Percentiles rank a stretch among this genome's conserved stretches.
Conservation (phyloP, 441 rosid genomes). For the Populus hybrid region DNA sequence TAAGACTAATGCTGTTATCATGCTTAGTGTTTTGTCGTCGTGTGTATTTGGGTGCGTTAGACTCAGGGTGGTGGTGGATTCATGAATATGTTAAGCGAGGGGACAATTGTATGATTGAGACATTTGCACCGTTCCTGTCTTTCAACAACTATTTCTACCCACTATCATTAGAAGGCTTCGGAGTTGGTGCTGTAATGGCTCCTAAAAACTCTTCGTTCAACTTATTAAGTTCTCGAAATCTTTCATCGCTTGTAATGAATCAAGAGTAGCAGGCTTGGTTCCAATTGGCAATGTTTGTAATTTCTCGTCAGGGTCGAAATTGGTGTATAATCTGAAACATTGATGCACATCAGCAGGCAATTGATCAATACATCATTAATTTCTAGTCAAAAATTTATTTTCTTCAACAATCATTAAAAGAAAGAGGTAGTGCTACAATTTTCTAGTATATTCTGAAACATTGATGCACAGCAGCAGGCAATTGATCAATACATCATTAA, state of each 20-base stretch:
- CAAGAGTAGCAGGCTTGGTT: neutral
- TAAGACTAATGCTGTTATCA: constrained; percentile 62
- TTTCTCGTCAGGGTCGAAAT: neutral
- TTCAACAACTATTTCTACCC: neutral
- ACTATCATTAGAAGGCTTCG: neutral
- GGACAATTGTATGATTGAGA: neutral
- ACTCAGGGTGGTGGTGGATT: constrained; percentile 76
- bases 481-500: neutral
- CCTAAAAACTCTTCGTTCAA: neutral
- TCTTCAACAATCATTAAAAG: no score
- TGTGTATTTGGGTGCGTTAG: constrained; percentile 70
- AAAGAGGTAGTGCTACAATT: no score
- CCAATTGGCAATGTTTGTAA: neutral
- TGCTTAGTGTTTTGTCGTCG: constrained; percentile 65
- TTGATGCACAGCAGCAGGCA: neutral
- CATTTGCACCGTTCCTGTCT: neutral
- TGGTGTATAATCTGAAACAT: no score
- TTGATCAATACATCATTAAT: no score
- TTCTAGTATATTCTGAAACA: neutral
- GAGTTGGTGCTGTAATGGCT: neutral
- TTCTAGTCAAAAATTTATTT: no score
- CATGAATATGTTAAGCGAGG: constrained; percentile 58
- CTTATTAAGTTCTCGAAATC: neutral
- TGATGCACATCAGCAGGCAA: no score
- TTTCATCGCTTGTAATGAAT: neutral